A percentile compares a stretch with the other conserved stretches of the same genome.
Conservation (phyloP, 2,329 filamentous ascomycete genomes). For the Exophiala phaeomuriformis region DNA sequence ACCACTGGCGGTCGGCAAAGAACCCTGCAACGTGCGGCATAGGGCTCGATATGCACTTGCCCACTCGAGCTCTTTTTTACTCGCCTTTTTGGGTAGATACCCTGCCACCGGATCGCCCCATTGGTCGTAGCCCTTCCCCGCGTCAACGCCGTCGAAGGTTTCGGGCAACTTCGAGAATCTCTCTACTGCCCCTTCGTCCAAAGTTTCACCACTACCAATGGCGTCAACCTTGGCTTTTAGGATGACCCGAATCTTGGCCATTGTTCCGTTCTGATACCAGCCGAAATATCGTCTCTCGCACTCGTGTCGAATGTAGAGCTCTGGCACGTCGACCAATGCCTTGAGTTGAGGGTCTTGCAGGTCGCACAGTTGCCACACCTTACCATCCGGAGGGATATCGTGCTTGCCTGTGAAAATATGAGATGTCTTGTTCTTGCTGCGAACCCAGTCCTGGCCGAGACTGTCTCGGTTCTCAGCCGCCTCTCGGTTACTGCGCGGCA, state of each 20-base stretch:
- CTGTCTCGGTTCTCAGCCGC: constrained; percentile 17
- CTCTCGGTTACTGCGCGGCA: constrained; percentile 29
- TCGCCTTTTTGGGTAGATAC: constrained; percentile 12
- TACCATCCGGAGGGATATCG: constrained; percentile 66
- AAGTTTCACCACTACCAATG: constrained; percentile 43
- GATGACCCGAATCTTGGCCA: constrained; percentile 75
- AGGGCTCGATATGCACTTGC: constrained; percentile 18
- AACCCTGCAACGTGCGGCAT: constrained; percentile 13
- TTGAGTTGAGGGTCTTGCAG: constrained; percentile 71
- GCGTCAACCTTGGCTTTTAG: constrained; percentile 79
- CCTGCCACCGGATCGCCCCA: constrained; percentile 1
- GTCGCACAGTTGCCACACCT: constrained; percentile 92
- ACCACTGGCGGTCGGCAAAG: constrained; percentile 4
- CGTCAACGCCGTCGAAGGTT: neutral
- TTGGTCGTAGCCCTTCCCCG: neutral
- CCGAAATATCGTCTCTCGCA: constrained; percentile 62
- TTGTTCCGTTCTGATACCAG: constrained; percentile 76
- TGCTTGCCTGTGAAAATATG: constrained; percentile 78
- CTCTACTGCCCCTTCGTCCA: constrained; percentile 33
- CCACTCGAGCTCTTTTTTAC: constrained; percentile 22
- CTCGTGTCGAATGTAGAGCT: constrained; percentile 47
- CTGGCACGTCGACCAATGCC: constrained; percentile 48
- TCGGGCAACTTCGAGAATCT: constrained; percentile 36
- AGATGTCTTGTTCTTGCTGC: constrained; percentile 30
- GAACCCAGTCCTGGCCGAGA: constrained; percentile 13